Conservation (phyloP, 2,329 filamentous ascomycete species). For the Penicillium sp. region DNA sequence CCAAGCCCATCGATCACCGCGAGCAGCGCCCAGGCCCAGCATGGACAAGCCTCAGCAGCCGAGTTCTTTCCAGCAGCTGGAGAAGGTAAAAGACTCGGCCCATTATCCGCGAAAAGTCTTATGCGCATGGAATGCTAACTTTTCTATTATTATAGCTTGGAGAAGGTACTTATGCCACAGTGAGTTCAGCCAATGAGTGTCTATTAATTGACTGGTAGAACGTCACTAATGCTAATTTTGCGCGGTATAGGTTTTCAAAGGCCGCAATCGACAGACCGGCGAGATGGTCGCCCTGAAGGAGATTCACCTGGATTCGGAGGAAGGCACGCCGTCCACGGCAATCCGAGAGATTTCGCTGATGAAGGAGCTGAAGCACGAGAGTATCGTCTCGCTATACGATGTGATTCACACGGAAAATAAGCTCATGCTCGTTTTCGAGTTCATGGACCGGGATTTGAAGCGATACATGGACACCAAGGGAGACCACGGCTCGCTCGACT, state of each 20-base stretch:
- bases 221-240: neutral
- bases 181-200: slow-evolving; percentile 43
- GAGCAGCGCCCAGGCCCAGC: slow-evolving; percentile 17
- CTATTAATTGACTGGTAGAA: neutral
- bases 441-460: slow-evolving; percentile 97
- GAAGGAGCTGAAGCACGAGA: slow-evolving; percentile 99
- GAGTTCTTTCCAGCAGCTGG: slow-evolving; percentile 97
- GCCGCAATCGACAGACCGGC: slow-evolving; percentile 92
- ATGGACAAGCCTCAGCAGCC: slow-evolving; percentile 95
- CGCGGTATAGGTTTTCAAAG: slow-evolving; percentile 80
- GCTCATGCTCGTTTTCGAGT: slow-evolving; percentile 98
- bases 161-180: slow-evolving; percentile 97
- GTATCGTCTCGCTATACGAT: slow-evolving; percentile 95
- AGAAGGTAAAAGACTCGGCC: slow-evolving; percentile 59
- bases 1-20: neutral
- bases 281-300: slow-evolving; percentile 96
- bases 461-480: slow-evolving; percentile 96
- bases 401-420: slow-evolving; percentile 99
- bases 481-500: slow-evolving; percentile 83
- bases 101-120: neutral
- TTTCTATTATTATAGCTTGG: slow-evolving; percentile 57
- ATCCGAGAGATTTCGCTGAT: slow-evolving; percentile 98
- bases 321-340: slow-evolving; percentile 93
- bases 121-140: neutral
- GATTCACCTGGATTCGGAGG: slow-evolving; percentile 97